A percentile compares a stretch with the other conserved stretches of the same genome.
phyloP scores from a whole-genome alignment of 225 moss, liverwort and hornwort genomes.

The Climacium dendroides region DNA sequence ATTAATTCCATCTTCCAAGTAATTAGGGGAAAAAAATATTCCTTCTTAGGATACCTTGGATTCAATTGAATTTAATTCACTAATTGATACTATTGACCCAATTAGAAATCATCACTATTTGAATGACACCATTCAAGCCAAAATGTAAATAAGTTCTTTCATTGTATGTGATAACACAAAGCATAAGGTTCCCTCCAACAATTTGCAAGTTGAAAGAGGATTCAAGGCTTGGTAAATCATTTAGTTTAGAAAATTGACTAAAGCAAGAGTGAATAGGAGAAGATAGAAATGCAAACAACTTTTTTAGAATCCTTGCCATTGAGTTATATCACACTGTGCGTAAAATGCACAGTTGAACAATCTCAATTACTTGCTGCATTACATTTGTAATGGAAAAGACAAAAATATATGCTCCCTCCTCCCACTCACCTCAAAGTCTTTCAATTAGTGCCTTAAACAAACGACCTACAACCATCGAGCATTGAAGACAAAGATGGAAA shows the following conservation, averaged over 20 bases:
- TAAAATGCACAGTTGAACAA: neutral
- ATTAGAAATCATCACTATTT: neutral
- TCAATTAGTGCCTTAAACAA: neutral
- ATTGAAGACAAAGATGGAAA: neutral
- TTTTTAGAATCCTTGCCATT: neutral
- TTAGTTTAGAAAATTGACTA: neutral
- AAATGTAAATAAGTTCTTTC: neutral
- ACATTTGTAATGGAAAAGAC: neutral
- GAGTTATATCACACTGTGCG: neutral
- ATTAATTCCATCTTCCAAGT: neutral
- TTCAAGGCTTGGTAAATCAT: neutral
- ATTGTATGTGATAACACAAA: neutral
- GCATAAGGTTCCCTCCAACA: neutral
- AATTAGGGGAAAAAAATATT: neutral
- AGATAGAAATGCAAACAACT: neutral
- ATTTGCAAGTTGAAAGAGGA: neutral
- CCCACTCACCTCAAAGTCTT: neutral
- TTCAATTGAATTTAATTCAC: neutral
- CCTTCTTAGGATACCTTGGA: fast-evolving
- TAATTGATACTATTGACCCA: neutral
- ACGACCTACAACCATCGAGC: neutral
- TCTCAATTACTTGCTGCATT: neutral
- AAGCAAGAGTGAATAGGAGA: neutral
- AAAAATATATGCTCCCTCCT: neutral
- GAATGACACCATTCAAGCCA: neutral